Evolutionary conservation across 2,329 filamentous ascomycete species (phyloP), one percentile per base, ranked within the genome.

Genomic region (Talaromyces atroroseus): DNA sequence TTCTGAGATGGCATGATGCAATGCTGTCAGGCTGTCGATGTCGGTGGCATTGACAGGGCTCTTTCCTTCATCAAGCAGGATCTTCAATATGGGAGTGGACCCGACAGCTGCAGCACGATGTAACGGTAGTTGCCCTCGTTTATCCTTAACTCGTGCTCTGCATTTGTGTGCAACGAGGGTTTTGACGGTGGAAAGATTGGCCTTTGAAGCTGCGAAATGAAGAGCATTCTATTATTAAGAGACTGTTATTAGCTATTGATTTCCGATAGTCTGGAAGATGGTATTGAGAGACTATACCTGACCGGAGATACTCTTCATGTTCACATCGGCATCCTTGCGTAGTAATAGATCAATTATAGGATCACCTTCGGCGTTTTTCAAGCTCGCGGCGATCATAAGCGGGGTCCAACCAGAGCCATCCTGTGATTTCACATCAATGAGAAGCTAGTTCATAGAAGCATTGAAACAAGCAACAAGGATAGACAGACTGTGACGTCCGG

Each of bases 81-180:
- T 75, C 64, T 85, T 88, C 49, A 95, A 80, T 76, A 99, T 90
- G 5, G 92, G 91, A n/a, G 88, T 82, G 3, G 88, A 92, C 6
- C 95, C 95, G 3, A 91, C 84, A 2, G 94, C 92, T 0, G 94
- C 92, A 2, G 94, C 94, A 18, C 94, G 85, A 72, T 99, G 95
- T 24, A 99, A 81, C 6, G 95, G 82, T 57, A 96, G 84, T 69
- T 96, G 92, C n/a, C 90, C 89, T 29, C 91, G 83, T 66, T 84
- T 88, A 69, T 99, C 94, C 61, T 89, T 89, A 2, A 92, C 80
- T 24, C 92, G 80, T 1, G 91, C 83, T 4, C 87, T 90, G 12
- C 90, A 92, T 57, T 88, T 87, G 64, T 85, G 80, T 18, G 82
- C 79, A 40, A 99, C 75, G n/a, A 99, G 82, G 57, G 84, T 84